Conservation (phyloP, 305 asterid genomes). For the Fraxinus albicans region DNA sequence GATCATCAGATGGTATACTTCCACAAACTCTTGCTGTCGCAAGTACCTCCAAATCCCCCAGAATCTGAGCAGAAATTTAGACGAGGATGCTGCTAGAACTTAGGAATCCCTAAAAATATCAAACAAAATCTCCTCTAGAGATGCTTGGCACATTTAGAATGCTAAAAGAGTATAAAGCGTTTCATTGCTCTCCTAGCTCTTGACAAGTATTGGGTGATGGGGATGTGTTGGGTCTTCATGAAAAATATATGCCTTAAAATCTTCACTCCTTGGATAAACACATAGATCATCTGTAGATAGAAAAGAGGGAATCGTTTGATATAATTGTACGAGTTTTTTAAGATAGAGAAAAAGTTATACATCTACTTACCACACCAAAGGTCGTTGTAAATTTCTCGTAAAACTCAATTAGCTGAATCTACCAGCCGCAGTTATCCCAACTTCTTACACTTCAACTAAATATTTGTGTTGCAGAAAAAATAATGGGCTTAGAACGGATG, state of each 20-base stretch:
- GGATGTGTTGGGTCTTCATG: neutral
- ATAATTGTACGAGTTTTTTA: neutral
- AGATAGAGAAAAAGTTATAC: neutral
- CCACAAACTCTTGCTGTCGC: neutral
- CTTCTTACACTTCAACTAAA: slow-evolving; percentile 18
- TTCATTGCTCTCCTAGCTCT: neutral
- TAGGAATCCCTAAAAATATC: neutral
- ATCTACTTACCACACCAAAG: neutral
- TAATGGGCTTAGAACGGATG: slow-evolving; percentile 87
- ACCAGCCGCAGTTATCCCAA: slow-evolving; percentile 2
- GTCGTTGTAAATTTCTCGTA: neutral
- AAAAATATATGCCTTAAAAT: neutral
- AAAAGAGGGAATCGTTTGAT: neutral
- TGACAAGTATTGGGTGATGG: neutral
- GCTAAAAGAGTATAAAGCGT: neutral
- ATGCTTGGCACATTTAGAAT: neutral
- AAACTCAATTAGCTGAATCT: slow-evolving; percentile 8
- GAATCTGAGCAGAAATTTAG: neutral
- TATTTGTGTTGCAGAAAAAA: slow-evolving; percentile 62
- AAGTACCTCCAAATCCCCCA: neutral
- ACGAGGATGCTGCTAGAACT: neutral
- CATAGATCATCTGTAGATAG: neutral
- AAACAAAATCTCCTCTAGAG: neutral
- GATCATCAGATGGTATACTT: neutral
- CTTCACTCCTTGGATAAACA: neutral